These are phyloP conservation scores for Auricularia heimuer DNA, from an alignment of 768 basidiomycete species.

Conservation along the genomic window DNA sequence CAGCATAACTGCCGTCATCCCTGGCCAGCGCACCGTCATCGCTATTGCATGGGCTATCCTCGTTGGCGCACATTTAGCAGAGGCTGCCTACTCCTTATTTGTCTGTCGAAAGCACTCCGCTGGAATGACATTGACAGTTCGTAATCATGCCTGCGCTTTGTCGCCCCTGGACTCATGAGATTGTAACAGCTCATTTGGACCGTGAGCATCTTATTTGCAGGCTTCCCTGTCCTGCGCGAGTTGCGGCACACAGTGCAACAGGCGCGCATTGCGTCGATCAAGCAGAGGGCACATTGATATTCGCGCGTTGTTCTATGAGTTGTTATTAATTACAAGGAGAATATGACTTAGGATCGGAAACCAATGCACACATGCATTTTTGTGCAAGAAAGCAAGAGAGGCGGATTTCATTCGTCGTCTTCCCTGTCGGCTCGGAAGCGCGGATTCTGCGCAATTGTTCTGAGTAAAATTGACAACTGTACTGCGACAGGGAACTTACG, in stretches of 20 bases:
- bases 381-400: no score
- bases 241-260: not conserved
- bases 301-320: no score
- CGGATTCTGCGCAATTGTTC: constrained; percentile 9
- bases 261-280: not conserved
- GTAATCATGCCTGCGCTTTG: not conserved
- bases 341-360: no score
- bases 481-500: not conserved
- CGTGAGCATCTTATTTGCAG: not conserved
- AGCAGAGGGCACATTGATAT: not conserved
- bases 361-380: no score
- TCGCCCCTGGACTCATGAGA: not conserved
- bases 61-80: not conserved
- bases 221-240: not conserved
- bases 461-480: not conserved
- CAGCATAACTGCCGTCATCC: not conserved
- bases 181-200: not conserved
- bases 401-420: constrained; percentile 5
- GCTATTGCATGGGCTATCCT: not conserved
- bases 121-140: not conserved
- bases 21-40: not conserved
- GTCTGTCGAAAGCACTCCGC: not conserved
- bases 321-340: no score
- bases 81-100: not conserved
- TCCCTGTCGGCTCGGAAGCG: constrained; percentile 17